Conservation (phyloP, 1,284 basidiomycete species). For the Tilletia caries region DNA sequence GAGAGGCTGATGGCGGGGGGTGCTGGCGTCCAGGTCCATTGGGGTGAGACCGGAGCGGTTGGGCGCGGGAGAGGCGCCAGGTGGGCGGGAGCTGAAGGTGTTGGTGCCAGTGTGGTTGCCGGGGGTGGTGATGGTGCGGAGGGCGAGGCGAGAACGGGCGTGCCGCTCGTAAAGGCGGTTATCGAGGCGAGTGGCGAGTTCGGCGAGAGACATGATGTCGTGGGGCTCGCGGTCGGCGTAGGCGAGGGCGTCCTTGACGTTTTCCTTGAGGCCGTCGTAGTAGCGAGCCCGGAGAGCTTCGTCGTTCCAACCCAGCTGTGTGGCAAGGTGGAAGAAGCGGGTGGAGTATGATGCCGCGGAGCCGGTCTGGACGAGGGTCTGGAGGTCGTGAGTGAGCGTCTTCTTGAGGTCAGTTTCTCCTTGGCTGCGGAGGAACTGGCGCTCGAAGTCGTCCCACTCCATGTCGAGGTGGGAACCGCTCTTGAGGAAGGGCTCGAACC, state of each 20-base stretch:
- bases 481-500: neutral
- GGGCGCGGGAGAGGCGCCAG: neutral
- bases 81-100: neutral
- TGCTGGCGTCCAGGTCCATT: neutral
- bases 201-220: neutral
- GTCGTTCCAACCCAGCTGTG: neutral
- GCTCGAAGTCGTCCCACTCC: neutral
- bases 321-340: neutral
- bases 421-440: neutral
- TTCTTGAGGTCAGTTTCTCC: neutral
- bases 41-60: neutral
- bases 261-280: neutral
- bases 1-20: neutral
- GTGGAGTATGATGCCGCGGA: neutral
- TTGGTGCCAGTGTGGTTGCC: too few species aligned
- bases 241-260: neutral
- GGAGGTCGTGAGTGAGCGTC: neutral
- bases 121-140: too few species aligned
- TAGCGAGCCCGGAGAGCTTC: neutral
- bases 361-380: neutral
- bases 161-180: neutral
- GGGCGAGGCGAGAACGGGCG: neutral
- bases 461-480: neutral
- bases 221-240: neutral
- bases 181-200: neutral